Conservation (phyloP, 2,329 filamentous ascomycete genomes). For the Penicillium expansum region DNA sequence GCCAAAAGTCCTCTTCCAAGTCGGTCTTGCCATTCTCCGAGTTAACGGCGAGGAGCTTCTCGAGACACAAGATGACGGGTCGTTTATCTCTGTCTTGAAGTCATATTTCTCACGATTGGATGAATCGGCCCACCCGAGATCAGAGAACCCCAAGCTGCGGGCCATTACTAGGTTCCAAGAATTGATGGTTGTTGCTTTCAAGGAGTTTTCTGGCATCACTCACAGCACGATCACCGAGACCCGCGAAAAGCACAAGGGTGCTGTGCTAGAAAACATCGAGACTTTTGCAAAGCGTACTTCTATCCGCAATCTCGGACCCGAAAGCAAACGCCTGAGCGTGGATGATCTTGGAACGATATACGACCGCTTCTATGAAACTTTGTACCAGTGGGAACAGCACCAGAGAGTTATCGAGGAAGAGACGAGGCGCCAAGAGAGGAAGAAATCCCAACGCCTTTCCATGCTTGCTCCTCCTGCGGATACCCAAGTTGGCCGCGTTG, state of each 20-base stretch:
- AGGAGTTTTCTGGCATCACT: conserved; percentile 94
- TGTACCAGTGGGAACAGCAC: conserved; percentile 89
- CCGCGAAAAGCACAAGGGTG: conserved; percentile 87
- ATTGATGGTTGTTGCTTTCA: conserved; percentile 98
- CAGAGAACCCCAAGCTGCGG: conserved; percentile 88
- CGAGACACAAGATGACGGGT: conserved; percentile 89
- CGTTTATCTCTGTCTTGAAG: conserved; percentile 95
- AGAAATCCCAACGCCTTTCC: conserved; percentile 47
- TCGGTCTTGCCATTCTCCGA: conserved; percentile 90
- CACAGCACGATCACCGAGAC: conserved; percentile 88
- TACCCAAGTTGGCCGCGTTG: conserved; percentile 81
- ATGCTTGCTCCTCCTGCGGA: conserved; percentile 49
- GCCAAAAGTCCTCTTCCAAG: conserved; percentile 94
- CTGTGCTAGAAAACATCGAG: conserved; percentile 92
- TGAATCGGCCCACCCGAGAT: conserved; percentile 92
- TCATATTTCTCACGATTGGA: conserved; percentile 90
- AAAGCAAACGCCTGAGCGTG: conserved; percentile 83
- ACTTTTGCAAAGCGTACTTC: conserved; percentile 96
- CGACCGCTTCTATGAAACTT: conserved; percentile 85
- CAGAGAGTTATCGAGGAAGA: conserved; percentile 74
- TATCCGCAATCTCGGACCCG: conserved; percentile 89
- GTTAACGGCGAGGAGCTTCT: conserved; percentile 96
- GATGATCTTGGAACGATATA: conserved; percentile 89
- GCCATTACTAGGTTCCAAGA: conserved; percentile 96
- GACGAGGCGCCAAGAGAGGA: conserved; percentile 62